These are phyloP conservation scores for Paecilomyces dactylethromorphus DNA, from an alignment of 2,329 filamentous ascomycete genomes.

Conservation along the genomic window DNA sequence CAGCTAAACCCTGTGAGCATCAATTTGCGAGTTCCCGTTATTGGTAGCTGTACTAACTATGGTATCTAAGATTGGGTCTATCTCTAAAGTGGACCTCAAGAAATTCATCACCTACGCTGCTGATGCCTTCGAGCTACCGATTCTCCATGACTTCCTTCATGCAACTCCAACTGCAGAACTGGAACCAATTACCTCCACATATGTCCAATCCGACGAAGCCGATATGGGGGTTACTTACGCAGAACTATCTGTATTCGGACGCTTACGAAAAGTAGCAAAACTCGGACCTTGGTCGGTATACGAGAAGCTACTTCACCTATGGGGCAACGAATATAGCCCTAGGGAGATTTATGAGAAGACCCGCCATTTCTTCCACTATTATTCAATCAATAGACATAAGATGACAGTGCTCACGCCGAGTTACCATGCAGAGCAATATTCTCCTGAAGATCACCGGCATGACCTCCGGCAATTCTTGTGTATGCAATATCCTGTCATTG, in stretches of 20 bases:
- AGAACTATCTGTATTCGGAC: conserved; percentile 48
- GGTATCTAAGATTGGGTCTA: conserved; percentile 32
- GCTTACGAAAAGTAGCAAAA: conserved; percentile 49
- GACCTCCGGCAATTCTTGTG: conserved; percentile 53
- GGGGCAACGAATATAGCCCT: conserved; percentile 35
- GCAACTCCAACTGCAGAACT: conserved; percentile 58
- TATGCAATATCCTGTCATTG: conserved; percentile 7
- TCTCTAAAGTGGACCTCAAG: conserved; percentile 64
- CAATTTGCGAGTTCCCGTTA: background rate
- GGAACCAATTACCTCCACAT: conserved; percentile 59
- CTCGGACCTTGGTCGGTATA: conserved; percentile 51
- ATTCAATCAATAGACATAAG: conserved; percentile 61
- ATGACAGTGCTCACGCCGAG: conserved; percentile 54
- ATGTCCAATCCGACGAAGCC: conserved; percentile 53
- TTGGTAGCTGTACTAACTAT: background rate
- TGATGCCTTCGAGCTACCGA: conserved; percentile 54
- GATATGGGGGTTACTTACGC: conserved; percentile 51
- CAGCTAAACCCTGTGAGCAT: conserved; percentile 22
- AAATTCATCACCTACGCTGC: conserved; percentile 62
- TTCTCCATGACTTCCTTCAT: conserved; percentile 59
- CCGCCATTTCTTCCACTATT: conserved; percentile 40
- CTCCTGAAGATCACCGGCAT: conserved; percentile 52
- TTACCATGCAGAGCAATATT: conserved; percentile 48
- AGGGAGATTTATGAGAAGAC: conserved; percentile 43
- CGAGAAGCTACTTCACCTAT: conserved; percentile 45